Conservation (phyloP, 495 filamentous ascomycete genomes). For the Penicillium desertorum region DNA sequence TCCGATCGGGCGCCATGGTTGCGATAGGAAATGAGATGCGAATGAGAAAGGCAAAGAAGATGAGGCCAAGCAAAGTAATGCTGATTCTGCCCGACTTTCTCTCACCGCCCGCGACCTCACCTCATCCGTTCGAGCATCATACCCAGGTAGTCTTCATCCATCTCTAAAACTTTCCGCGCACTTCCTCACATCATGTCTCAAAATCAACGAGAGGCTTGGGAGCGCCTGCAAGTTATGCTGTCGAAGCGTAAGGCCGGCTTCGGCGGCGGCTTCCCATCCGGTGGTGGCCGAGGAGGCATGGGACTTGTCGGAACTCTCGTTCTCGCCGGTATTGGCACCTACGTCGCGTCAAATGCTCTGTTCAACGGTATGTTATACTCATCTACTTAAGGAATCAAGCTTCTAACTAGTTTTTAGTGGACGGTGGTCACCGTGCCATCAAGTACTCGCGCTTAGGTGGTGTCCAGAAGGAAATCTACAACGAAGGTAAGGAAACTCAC, state of each 20-base stretch:
- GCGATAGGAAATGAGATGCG: slow-evolving; percentile 12
- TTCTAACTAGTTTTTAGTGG: slow-evolving; percentile 57
- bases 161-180: slow-evolving; percentile 15
- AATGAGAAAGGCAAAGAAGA: slow-evolving; percentile 14
- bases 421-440: slow-evolving; percentile 98
- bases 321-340: slow-evolving; percentile 62
- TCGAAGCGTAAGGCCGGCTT: slow-evolving; percentile 51
- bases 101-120: slow-evolving; percentile 21
- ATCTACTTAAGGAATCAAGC: not conserved
- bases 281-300: slow-evolving; percentile 48
- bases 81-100: slow-evolving; percentile 32
- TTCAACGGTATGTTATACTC: slow-evolving; percentile 74
- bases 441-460: slow-evolving; percentile 94
- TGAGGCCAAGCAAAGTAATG: slow-evolving; percentile 17
- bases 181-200: slow-evolving; percentile 48
- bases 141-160: slow-evolving; percentile 25
- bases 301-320: slow-evolving; percentile 51
- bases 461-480: slow-evolving; percentile 95
- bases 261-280: slow-evolving; percentile 44
- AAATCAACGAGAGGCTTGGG: slow-evolving; percentile 65
- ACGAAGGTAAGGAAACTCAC: slow-evolving; percentile 67
- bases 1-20: slow-evolving; percentile 56
- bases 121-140: slow-evolving; percentile 26
- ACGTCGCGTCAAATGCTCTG: slow-evolving; percentile 75
- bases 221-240: slow-evolving; percentile 61